Conservation (phyloP, 768 basidiomycete species). For the Hortiboletus campestris region DNA sequence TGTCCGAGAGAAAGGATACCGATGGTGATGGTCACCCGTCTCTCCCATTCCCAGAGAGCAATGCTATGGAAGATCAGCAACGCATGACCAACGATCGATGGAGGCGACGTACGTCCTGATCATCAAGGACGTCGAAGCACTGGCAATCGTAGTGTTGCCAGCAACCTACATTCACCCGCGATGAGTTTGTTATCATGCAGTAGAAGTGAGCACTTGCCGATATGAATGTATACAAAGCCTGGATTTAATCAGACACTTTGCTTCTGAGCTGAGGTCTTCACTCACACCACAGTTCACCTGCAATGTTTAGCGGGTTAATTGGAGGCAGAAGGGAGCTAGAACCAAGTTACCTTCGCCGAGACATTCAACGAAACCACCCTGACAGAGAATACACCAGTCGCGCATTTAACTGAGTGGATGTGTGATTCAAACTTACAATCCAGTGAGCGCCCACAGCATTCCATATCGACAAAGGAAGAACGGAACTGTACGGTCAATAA, state of each 20-base stretch:
- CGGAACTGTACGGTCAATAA: constrained; percentile 41
- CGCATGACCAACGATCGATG: constrained; percentile 12
- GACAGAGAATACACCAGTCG: neutral
- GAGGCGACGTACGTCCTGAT: constrained; percentile 51
- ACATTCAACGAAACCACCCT: constrained; percentile 62
- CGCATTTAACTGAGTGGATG: neutral
- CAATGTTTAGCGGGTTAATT: neutral
- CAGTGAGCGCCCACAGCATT: constrained; percentile 63
- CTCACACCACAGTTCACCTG: constrained; percentile 61
- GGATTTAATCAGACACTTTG: constrained; percentile 1
- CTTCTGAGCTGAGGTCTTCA: constrained; percentile 5
- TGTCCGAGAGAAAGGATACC: constrained; percentile 57
- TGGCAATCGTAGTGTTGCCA: constrained; percentile 27
- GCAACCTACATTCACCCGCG: constrained; percentile 16
- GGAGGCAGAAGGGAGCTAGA: neutral
- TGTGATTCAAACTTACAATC: constrained; percentile 42
- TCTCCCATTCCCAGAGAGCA: constrained; percentile 67
- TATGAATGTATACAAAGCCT: constrained; percentile 69
- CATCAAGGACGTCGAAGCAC: constrained; percentile 56
- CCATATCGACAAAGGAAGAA: constrained; percentile 73
- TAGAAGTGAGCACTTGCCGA: constrained; percentile 41
- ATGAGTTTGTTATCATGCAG: neutral
- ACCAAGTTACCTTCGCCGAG: constrained; percentile 29
- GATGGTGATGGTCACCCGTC: constrained; percentile 48
- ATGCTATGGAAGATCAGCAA: constrained; percentile 43